phyloP scores from a whole-genome alignment of 2,329 filamentous ascomycete genomes.

The Scopulariopsis brevicaulis region DNA sequence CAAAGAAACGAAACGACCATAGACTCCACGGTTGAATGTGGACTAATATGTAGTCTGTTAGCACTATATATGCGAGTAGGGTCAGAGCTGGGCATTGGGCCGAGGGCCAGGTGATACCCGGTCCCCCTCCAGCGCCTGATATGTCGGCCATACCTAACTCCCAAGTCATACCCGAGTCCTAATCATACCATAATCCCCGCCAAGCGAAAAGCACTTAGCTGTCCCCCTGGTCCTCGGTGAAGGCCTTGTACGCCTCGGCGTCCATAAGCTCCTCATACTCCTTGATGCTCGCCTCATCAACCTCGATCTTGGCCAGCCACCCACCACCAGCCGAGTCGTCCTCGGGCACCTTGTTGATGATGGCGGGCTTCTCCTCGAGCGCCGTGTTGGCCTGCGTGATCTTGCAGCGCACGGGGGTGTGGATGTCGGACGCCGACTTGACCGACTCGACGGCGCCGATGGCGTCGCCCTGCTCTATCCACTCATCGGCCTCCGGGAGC shows the following conservation, averaged over 20 bases:
- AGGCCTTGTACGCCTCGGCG: constrained; percentile 63
- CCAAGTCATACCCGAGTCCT: background rate
- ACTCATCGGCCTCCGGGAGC: constrained; percentile 62
- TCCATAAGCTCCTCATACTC: constrained; percentile 72
- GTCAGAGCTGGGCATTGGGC: background rate
- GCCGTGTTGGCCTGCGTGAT: constrained; percentile 62
- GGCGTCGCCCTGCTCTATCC: constrained; percentile 65
- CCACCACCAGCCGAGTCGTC: constrained; percentile 62
- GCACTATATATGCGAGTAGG: background rate
- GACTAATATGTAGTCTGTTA: background rate
- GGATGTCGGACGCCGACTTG: constrained; percentile 96
- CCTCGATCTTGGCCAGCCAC: constrained; percentile 84
- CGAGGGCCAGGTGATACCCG: background rate
- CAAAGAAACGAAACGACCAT: background rate
- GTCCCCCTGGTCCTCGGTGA: constrained; percentile 45
- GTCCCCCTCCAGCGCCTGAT: background rate
- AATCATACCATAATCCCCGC: background rate
- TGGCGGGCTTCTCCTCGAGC: constrained; percentile 75
- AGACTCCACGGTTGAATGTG: background rate
- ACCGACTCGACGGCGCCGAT: constrained; percentile 96
- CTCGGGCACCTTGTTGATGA: constrained; percentile 86
- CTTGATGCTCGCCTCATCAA: constrained; percentile 51
- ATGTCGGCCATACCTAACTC: background rate
- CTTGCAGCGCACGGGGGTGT: constrained; percentile 71
- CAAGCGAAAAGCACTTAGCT: background rate